Base-by-base conservation (phyloP, 345 rosid species). In the Murraya paniculata region DNA sequence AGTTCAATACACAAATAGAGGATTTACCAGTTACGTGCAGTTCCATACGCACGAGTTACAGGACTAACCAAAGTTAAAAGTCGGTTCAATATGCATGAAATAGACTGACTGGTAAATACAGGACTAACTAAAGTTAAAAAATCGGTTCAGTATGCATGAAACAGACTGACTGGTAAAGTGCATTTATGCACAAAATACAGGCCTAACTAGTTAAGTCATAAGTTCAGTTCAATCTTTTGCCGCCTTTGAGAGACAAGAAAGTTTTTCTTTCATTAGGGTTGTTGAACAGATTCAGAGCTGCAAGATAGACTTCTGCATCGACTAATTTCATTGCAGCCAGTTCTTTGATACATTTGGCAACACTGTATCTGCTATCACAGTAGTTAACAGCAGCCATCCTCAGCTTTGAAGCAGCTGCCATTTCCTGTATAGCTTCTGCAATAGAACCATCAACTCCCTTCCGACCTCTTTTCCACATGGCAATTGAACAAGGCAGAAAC, bases 321-420 rank as follows among this genome's bases (percentile, higher is more conserved):
- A 89, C 28, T 4, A 84, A 83, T 33, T 80, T 75, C 68, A 87
- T 74, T 64, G 57, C 72, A 65, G 87, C 84, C 80, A 86, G 72
- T 71, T 88, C 86, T 79, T 75, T 85, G 67, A 91, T 90, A 74
- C 92, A 90, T 64, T 84, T 75, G 14, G 89, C 79, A 57, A 91
- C 83, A 72, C 85, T 79, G 79, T 79, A 89, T 76, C 81, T 84
- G 39, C 77, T 75, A 8, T 39, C 73, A 35, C 68, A 28, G 73
- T 85, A 84, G 58, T 61, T 77, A 64, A 84, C 33, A 58, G 87
- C 87, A 79, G 74, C 80, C 69, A 86, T 81, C 48, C 84, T 82
- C 60, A 87, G 53, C 81, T 81, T 87, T 18, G 93, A 85, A n/a
- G 91, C 88, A n/a, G 84, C 81, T 16, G 91, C 93, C 91, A 87